Conservation (phyloP, 768 basidiomycete species). For the Dendrothele bispora region DNA sequence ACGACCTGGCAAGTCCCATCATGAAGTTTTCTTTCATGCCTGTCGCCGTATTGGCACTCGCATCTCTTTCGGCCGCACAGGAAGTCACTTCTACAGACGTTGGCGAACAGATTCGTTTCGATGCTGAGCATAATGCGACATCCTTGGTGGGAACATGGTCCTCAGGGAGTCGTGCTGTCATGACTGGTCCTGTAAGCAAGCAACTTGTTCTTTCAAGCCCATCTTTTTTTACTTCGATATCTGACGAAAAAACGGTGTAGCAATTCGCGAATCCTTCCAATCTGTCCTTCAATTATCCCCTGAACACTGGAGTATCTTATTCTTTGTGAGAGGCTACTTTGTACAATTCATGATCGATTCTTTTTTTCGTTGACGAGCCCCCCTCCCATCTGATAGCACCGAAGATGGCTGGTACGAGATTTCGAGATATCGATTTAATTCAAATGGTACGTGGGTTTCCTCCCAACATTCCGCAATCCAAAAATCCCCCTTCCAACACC, state of each 20-base stretch:
- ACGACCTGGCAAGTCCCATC: not conserved
- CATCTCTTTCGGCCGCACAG: no score
- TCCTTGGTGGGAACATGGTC: conserved; percentile 81
- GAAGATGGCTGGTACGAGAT: conserved; percentile 80
- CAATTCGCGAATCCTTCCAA: conserved; percentile 84
- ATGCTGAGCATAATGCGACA: conserved; percentile 63
- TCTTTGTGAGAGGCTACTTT: conserved; percentile 66
- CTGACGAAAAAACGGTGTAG: conserved; percentile 39
- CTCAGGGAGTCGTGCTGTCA: conserved; percentile 71
- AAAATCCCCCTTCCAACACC: no score
- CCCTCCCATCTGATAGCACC: conserved; percentile 44
- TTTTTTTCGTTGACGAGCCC: not conserved
- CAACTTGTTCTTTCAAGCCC: not conserved
- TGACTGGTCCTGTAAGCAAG: conserved; percentile 84
- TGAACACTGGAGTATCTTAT: conserved; percentile 81
- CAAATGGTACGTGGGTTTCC: conserved; percentile 63
- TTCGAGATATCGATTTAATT: conserved; percentile 83
- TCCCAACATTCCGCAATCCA: conserved; percentile 2
- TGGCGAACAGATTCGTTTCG: conserved; percentile 39
- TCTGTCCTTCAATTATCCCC: conserved; percentile 78
- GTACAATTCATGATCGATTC: not conserved
- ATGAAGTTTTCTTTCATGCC: conserved; percentile 23
- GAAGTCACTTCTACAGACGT: conserved; percentile 17
- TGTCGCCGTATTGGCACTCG: conserved; percentile 23
- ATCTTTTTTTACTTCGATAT: not conserved